Percentiles rank a stretch among this genome's conserved stretches.
phyloP scores from a whole-genome alignment of 805 yeast species.

The Wickerhamomyces tratensis region DNA sequence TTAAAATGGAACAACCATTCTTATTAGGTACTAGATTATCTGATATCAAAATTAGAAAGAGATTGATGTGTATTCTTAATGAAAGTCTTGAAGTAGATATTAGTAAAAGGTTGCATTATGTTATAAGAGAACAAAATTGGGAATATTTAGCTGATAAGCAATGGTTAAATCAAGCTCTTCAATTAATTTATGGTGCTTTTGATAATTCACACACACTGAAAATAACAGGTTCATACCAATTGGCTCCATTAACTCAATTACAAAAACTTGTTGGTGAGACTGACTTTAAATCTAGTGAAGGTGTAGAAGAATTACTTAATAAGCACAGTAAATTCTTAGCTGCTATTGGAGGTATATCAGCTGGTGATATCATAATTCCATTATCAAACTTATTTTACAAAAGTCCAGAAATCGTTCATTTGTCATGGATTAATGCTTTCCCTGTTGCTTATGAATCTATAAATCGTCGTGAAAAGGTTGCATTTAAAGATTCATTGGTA shows the following conservation, averaged over 20 bases:
- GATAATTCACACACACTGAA: conserved; percentile 38
- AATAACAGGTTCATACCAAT: conserved; percentile 38
- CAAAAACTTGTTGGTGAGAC: conserved; percentile 13
- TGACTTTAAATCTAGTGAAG: conserved; percentile 13
- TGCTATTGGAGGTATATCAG: conserved; percentile 25
- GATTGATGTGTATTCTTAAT: conserved; percentile 71
- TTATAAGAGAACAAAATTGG: conserved; percentile 96
- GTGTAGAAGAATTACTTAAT: conserved; percentile 20
- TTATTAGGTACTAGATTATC: conserved; percentile 84
- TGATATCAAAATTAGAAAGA: conserved; percentile 64
- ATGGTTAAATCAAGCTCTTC: conserved; percentile 92
- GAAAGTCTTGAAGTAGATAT: conserved; percentile 71
- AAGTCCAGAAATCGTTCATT: conserved; percentile 68
- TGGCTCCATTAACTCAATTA: conserved; percentile 44
- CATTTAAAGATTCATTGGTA: conserved; percentile 74
- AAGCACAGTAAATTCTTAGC: conserved; percentile 25
- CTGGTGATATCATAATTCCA: conserved; percentile 59
- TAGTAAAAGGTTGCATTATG: conserved; percentile 71
- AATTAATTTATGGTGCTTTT: conserved; percentile 72
- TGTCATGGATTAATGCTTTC: conserved; percentile 77
- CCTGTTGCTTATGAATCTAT: conserved; percentile 71
- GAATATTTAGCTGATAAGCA: conserved; percentile 87
- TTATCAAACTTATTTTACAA: conserved; percentile 74
- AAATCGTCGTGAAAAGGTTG: conserved; percentile 72
- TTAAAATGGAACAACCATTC: conserved; percentile 94